Base-by-base conservation (phyloP, 495 filamentous ascomycete species). In the Penicillium angulare region DNA sequence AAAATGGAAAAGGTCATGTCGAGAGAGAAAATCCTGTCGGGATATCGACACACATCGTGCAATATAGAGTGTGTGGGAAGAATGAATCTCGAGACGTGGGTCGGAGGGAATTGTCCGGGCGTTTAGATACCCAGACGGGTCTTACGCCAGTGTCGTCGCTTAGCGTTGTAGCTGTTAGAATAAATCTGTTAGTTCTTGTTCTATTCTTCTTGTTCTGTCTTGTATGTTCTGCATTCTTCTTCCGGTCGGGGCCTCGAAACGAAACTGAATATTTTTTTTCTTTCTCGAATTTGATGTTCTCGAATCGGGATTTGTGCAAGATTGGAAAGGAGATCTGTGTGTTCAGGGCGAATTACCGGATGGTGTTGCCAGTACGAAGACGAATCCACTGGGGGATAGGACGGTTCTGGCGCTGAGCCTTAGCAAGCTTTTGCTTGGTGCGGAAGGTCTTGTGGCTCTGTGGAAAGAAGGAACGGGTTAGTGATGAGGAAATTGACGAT, bases 341-440 rank as follows among this genome's bases (percentile, higher is more conserved):
- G 39, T 10, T 42, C 51, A 43, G 52, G 48, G 56, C 52, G 53
- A 72, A 83, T 78, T 86, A 97, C 91, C 90, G 83, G 77, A 97
- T 96, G 79, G 92, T 98, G 83, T 98, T 98, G 75, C 86, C 87
- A 58, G 93, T 98, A 70, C 93, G 86, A 65, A 98, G 84, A 67
- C 93, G 87, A 73, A 98, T 97, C 93, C 93, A 98, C 84, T 98
- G 93, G 56, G 93, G 93, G 75, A 98, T 97, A 55, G 93, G 93
- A 64, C 95, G 83, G 87, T 97, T 98, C 82, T 96, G 91, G 81
- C 95, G 96, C 83, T 96, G 91, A 69, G 93, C 93, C 83, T 91
- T 96, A 69, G 95, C 93, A 81, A 98, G 93, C 93, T 98, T 98
- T 77, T 93, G 88, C 92, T 98, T 98, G 76, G 90, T 95, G 73